Conservation (phyloP, 116 monocot genomes). For the Papilionanthe hybrid region DNA sequence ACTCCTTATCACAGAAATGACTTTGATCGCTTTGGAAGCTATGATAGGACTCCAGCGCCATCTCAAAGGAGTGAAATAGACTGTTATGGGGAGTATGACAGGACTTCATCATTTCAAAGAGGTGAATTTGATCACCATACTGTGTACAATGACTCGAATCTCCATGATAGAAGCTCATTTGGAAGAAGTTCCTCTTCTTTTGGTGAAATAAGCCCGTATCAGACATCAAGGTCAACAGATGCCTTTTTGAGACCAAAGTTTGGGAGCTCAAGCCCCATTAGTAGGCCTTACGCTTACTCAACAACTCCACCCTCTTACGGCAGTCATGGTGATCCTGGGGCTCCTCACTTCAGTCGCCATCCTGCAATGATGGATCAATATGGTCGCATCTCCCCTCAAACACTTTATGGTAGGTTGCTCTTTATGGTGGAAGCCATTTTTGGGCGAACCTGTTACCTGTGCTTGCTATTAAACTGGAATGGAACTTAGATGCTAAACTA, state of each 20-base stretch:
- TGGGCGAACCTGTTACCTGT: no score
- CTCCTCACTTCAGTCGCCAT: conserved; percentile 6
- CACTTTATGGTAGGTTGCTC: conserved; percentile 14
- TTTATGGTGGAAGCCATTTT: no score
- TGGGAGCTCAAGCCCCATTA: conserved; percentile 14
- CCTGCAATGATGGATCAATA: conserved; percentile 10
- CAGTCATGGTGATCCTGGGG: conserved; percentile 14
- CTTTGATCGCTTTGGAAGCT: background rate
- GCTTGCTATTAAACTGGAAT: no score
- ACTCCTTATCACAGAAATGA: background rate
- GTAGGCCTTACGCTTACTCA: conserved; percentile 10
- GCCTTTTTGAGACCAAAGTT: conserved; percentile 12
- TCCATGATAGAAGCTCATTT: conserved; percentile 3
- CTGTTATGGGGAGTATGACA: conserved; percentile 1
- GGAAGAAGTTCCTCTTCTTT: conserved; percentile 12
- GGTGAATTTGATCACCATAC: conserved; percentile 11
- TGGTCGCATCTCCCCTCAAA: conserved; percentile 11
- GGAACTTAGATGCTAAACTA: no score
- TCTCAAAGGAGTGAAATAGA: conserved; percentile 6
- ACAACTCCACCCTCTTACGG: conserved; percentile 2
- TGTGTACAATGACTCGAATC: conserved; percentile 2
- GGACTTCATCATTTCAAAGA: conserved; percentile 7
- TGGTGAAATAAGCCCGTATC: conserved; percentile 9
- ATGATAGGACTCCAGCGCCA: conserved; percentile 9
- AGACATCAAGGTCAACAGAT: conserved; percentile 5